Conservation (phyloP, 495 filamentous ascomycete species). For the Neurospora sp. region DNA sequence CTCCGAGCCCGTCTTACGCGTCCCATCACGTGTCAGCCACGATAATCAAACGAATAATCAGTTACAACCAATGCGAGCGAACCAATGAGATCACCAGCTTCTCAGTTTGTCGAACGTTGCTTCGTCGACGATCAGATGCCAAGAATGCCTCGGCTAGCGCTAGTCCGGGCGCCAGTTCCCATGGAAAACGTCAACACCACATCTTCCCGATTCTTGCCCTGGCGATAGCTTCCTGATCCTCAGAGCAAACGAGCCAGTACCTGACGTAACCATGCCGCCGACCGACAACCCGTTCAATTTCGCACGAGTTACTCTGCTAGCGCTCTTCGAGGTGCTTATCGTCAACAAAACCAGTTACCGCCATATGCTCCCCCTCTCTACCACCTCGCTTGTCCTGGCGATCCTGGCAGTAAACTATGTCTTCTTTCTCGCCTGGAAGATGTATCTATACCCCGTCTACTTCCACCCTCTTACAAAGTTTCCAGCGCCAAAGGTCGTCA, state of each 20-base stretch:
- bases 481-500: conserved; percentile 2
- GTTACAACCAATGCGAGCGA: background rate
- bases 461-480: conserved; percentile 3
- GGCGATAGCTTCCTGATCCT: background rate
- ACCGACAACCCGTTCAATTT: background rate
- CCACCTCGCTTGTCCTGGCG: background rate
- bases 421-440: background rate
- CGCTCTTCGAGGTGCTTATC: background rate
- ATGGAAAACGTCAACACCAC: background rate
- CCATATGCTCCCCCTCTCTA: background rate
- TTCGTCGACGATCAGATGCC: background rate
- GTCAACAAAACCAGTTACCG: background rate
- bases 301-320: background rate
- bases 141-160: background rate
- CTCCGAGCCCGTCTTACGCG: background rate
- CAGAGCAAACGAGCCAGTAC: background rate
- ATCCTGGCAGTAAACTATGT: background rate
- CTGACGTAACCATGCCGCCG: background rate
- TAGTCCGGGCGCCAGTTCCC: background rate
- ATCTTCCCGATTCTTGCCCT: background rate
- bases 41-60: background rate
- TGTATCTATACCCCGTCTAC: background rate
- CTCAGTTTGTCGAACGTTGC: background rate
- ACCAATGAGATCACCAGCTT: background rate
- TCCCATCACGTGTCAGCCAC: background rate